A percentile compares a stretch with the other conserved stretches of the same genome.
phyloP scores from a whole-genome alignment of 2,329 filamentous ascomycete genomes.

The Cladobotryum mycophilum region DNA sequence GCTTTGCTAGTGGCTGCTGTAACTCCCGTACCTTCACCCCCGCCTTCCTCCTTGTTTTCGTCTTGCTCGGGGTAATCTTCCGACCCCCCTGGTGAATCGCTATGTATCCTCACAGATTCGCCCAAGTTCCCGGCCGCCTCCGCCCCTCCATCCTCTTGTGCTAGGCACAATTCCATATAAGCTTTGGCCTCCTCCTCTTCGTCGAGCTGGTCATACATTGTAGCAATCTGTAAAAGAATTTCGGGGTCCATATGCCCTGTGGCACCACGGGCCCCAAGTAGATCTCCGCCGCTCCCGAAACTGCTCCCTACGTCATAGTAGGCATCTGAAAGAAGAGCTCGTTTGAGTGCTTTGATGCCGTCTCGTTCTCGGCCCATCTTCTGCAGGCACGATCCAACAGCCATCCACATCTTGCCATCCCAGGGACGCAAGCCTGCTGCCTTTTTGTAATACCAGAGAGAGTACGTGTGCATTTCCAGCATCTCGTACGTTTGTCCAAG shows the following conservation, averaged over 20 bases:
- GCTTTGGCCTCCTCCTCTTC: slow-evolving; percentile 75
- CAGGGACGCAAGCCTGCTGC: slow-evolving; percentile 89
- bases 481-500: slow-evolving; percentile 96
- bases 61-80: slow-evolving; percentile 32
- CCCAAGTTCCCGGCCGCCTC: slow-evolving; percentile 35
- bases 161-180: slow-evolving; percentile 94
- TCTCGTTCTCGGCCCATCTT: slow-evolving; percentile 84
- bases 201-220: slow-evolving; percentile 75
- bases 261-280: slow-evolving; percentile 43
- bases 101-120: slow-evolving; percentile 50
- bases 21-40: slow-evolving; percentile 64
- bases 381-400: slow-evolving; percentile 84
- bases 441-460: slow-evolving; percentile 95
- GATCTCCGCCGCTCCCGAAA: slow-evolving; percentile 41
- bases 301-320: slow-evolving; percentile 67
- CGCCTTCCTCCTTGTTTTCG: slow-evolving; percentile 25
- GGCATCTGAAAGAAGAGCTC: slow-evolving; percentile 79
- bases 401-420: slow-evolving; percentile 99
- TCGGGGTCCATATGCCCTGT: slow-evolving; percentile 74
- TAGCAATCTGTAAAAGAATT: slow-evolving; percentile 81
- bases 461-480: slow-evolving; percentile 95
- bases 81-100: slow-evolving; percentile 41
- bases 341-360: slow-evolving; percentile 90
- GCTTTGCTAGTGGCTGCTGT: slow-evolving; percentile 89
- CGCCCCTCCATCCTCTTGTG: slow-evolving; percentile 74